Base-by-base conservation (phyloP, 164 flowering plant species). In the Akebia trifoliata region DNA sequence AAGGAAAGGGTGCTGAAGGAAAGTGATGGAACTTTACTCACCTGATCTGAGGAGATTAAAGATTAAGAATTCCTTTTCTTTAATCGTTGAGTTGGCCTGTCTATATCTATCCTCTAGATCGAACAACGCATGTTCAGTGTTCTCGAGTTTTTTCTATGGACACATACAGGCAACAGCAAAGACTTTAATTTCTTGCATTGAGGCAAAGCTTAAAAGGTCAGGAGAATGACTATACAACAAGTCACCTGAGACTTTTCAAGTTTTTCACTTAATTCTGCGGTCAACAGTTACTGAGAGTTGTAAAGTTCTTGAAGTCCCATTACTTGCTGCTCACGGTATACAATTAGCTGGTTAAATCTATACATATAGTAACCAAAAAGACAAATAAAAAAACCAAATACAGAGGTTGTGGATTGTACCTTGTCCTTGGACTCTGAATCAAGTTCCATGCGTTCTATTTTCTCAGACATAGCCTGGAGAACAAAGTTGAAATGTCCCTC, bases 401-500 rank as follows among this genome's bases (percentile, higher is more conserved):
- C 35, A n/a, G 26, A n/a, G 29, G 25, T 26, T 30, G 38, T 36
- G 26, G 8, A 55, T 38, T 31, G 40, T 67, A 82, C 96, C 86
- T 88, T 88, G 56, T 83, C 90, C 70, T 85, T 88, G 21, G 86
- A 77, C 46, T 88, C 96, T 48, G 76, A 73, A 11, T 78, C 71
- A 56, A 83, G 82, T 73, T 81, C 90, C 83, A 85, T 78, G 44
- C 76, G 80, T 59, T 80, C 89, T 48, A 88, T 83, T 67, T 82
- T 88, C 69, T 85, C 92, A 72, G 85, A 72, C 92, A 85, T 88
- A 55, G 86, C 82, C 96, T 85, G 62, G 44, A 60, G 8, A 62
- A 11, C 36, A 35, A 49, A 38, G 40, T 36, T 39, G 5, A 54
- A 34, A 36, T 48, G 17, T 9, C 10, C 10, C 14, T 1, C 17